Evolutionary conservation across 176 grass and related monocot genomes (phyloP).

Genomic region (Melocanna baccifera): DNA sequence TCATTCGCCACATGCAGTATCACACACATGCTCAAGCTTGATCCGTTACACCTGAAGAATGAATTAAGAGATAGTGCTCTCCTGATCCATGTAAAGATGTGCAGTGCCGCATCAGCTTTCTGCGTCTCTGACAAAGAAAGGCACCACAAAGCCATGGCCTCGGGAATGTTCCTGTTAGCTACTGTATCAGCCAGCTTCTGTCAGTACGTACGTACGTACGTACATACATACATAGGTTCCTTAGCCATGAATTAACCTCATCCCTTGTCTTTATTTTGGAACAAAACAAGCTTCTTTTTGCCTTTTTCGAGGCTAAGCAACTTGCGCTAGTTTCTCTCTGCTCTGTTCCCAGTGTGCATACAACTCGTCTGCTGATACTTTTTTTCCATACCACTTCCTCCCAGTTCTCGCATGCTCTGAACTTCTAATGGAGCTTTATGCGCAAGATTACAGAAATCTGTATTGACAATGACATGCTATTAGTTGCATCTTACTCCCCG

Average conservation of each 20-base stretch:
- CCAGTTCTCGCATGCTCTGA: neutral
- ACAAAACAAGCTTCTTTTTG: neutral
- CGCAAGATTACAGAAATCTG: slow-evolving; percentile 4
- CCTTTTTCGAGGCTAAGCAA: slow-evolving; percentile 45
- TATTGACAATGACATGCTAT: neutral
- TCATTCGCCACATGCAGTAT: neutral
- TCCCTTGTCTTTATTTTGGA: slow-evolving; percentile 20
- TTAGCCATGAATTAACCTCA: slow-evolving; percentile 51
- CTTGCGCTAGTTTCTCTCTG: neutral
- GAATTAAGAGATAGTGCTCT: neutral
- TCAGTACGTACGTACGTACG: neutral
- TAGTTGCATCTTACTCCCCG: neutral
- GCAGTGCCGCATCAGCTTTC: slow-evolving; percentile 30
- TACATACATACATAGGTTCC: slow-evolving; percentile 1
- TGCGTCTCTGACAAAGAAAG: slow-evolving; percentile 21
- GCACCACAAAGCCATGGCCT: slow-evolving; percentile 12
- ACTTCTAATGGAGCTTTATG: neutral
- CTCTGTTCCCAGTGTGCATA: neutral
- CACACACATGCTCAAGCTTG: neutral
- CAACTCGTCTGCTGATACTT: neutral
- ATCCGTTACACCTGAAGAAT: slow-evolving; percentile 5
- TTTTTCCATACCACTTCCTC: neutral
- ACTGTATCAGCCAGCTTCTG: neutral
- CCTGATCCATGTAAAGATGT: slow-evolving; percentile 27
- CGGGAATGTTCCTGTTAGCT: slow-evolving; percentile 27